A percentile compares a stretch with the other conserved stretches of the same genome.
phyloP scores from a whole-genome alignment of 2,329 filamentous ascomycete genomes.

The Nectriaceae sp. region DNA sequence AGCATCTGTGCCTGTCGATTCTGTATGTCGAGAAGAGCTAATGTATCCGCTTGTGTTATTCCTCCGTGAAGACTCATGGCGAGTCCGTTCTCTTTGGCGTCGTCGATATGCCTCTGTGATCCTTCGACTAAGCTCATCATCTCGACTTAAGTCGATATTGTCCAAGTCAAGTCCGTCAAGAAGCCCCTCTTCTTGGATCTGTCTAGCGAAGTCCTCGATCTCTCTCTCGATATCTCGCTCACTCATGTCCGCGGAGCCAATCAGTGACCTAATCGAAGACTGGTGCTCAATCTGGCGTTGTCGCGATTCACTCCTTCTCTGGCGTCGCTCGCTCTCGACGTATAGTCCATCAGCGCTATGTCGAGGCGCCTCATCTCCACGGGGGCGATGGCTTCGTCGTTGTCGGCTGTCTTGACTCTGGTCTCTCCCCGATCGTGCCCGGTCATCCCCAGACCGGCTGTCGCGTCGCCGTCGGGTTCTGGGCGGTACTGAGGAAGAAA shows the following conservation, averaged over 20 bases:
- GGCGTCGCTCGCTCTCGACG: slow-evolving; percentile 35
- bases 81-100: slow-evolving; percentile 66
- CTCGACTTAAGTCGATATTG: slow-evolving; percentile 78
- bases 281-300: slow-evolving; percentile 80
- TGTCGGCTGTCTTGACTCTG: slow-evolving; percentile 33
- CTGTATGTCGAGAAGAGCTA: slow-evolving; percentile 37
- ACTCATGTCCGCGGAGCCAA: slow-evolving; percentile 78
- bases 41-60: slow-evolving; percentile 39
- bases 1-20: slow-evolving; percentile 23
- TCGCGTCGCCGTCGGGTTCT: slow-evolving; percentile 33
- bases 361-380: slow-evolving; percentile 26
- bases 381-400: slow-evolving; percentile 27
- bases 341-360: slow-evolving; percentile 39
- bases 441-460: slow-evolving; percentile 37
- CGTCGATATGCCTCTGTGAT: slow-evolving; percentile 88
- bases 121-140: slow-evolving; percentile 86
- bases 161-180: slow-evolving; percentile 87
- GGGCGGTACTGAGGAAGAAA: slow-evolving; percentile 40
- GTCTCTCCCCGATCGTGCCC: slow-evolving; percentile 33
- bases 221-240: slow-evolving; percentile 81
- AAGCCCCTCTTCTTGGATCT: slow-evolving; percentile 85
- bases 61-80: slow-evolving; percentile 48
- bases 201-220: slow-evolving; percentile 85
- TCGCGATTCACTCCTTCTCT: slow-evolving; percentile 47
- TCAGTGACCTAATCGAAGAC: slow-evolving; percentile 80